Conservation (phyloP, 2,329 filamentous ascomycete species). For the Fusarium buharicum region DNA sequence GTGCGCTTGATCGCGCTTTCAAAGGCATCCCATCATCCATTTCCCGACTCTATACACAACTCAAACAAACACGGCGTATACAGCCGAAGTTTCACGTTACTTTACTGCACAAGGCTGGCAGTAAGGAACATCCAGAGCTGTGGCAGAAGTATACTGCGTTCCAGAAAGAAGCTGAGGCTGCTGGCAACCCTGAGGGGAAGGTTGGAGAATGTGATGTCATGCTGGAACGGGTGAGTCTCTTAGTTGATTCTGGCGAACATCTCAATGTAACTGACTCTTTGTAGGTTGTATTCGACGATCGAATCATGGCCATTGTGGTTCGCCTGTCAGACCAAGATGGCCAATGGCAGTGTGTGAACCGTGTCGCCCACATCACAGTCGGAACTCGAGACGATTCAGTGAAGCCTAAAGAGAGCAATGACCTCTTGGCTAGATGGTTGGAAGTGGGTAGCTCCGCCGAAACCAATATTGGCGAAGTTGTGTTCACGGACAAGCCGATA, state of each 20-base stretch:
- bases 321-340: conserved; percentile 69
- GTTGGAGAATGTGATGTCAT: conserved; percentile 73
- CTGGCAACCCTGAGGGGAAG: conserved; percentile 43
- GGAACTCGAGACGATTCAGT: conserved; percentile 79
- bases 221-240: conserved; percentile 64
- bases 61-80: conserved; percentile 78
- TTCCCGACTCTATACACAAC: conserved; percentile 73
- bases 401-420: conserved; percentile 96
- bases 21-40: conserved; percentile 58
- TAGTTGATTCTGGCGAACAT: not conserved
- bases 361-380: conserved; percentile 86
- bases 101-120: conserved; percentile 80
- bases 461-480: conserved; percentile 60
- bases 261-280: conserved; percentile 37
- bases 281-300: conserved; percentile 81
- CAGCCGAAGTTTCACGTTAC: conserved; percentile 94
- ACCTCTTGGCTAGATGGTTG: conserved; percentile 80
- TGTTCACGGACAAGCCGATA: conserved; percentile 61
- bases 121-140: conserved; percentile 70
- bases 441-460: conserved; percentile 59
- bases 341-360: conserved; percentile 77
- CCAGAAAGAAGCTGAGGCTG: conserved; percentile 58
- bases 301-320: conserved; percentile 92
- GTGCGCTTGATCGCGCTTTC: conserved; percentile 77
- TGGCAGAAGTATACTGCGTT: conserved; percentile 80